Evolutionary conservation across 1,284 basidiomycete species (phyloP).

Genomic region (Trametes pubescens): DNA sequence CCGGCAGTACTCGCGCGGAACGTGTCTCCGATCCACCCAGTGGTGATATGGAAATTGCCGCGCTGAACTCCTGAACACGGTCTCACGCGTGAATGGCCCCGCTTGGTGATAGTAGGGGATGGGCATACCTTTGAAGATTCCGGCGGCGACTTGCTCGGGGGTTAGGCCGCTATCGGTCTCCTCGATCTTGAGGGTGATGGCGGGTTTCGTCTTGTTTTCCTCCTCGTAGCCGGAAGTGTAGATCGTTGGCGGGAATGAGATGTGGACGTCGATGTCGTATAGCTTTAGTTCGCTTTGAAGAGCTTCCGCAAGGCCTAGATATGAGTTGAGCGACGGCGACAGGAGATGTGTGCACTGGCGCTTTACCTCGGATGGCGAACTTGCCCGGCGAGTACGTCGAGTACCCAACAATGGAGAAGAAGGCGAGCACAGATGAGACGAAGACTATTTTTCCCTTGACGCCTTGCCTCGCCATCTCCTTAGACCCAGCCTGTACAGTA

Average conservation of each 20-base stretch:
- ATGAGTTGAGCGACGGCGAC: neutral
- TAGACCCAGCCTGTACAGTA: constrained; percentile 66
- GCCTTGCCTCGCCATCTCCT: constrained; percentile 71
- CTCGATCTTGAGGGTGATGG: constrained; percentile 84
- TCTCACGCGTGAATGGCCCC: constrained; percentile 48
- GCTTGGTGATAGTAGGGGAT: constrained; percentile 83
- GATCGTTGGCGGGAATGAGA: constrained; percentile 91
- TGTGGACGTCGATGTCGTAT: constrained; percentile 84
- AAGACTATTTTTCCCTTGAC: constrained; percentile 80
- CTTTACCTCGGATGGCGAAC: constrained; percentile 85
- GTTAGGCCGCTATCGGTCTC: constrained; percentile 75
- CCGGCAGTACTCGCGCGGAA: constrained; percentile 79
- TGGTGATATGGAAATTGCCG: constrained; percentile 81
- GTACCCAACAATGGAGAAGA: constrained; percentile 87
- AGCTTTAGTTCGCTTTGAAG: constrained; percentile 85
- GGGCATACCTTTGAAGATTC: constrained; percentile 71
- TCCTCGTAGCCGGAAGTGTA: constrained; percentile 81
- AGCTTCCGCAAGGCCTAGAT: constrained; percentile 83
- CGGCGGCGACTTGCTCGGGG: constrained; percentile 71
- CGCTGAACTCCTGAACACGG: constrained; percentile 66
- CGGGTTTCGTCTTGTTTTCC: constrained; percentile 87
- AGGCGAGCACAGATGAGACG: constrained; percentile 85
- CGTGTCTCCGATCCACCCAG: constrained; percentile 73
- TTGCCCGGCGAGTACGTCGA: constrained; percentile 90
- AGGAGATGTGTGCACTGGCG: constrained; percentile 11